These are phyloP conservation scores for Chaetomium sp. DNA, from an alignment of 2,329 filamentous ascomycete genomes.

Conservation along the genomic window DNA sequence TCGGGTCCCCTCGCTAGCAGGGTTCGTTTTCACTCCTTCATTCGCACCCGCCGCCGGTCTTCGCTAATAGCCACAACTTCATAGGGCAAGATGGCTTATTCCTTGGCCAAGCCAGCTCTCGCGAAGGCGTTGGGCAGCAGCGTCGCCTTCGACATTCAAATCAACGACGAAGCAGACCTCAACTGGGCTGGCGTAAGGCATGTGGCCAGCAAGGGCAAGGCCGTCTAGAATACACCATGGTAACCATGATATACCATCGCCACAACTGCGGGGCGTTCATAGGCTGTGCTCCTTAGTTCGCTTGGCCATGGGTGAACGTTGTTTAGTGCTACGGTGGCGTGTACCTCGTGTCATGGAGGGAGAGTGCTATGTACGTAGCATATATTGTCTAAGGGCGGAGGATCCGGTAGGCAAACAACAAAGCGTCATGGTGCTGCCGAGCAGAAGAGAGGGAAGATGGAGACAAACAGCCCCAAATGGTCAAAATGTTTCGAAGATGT, in stretches of 20 bases:
- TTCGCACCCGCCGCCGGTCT: neutral
- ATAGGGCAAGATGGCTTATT: slow-evolving; percentile 84
- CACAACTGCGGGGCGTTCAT: neutral
- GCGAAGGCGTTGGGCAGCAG: slow-evolving; percentile 73
- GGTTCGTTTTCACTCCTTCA: slow-evolving; percentile 43
- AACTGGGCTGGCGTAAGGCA: slow-evolving; percentile 67
- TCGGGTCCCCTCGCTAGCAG: slow-evolving; percentile 45
- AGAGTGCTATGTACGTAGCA: neutral
- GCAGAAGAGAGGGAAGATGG: neutral
- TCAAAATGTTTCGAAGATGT: too few species aligned
- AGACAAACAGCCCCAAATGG: too few species aligned
- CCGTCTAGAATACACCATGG: slow-evolving; percentile 23
- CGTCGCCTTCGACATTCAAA: slow-evolving; percentile 71
- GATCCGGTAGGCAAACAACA: neutral
- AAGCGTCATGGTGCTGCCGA: slow-evolving; percentile 3
- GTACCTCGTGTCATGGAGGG: neutral
- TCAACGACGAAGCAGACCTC: slow-evolving; percentile 77
- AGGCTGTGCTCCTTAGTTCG: slow-evolving; percentile 2
- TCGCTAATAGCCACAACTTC: neutral
- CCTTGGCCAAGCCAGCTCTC: slow-evolving; percentile 79
- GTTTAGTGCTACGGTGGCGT: neutral
- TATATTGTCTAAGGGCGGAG: too few species aligned
- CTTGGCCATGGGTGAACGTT: slow-evolving; percentile 7
- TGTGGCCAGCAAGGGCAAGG: slow-evolving; percentile 57
- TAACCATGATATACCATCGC: neutral